Conservation (phyloP, 768 basidiomycete species). For the Hericium alpestre region DNA sequence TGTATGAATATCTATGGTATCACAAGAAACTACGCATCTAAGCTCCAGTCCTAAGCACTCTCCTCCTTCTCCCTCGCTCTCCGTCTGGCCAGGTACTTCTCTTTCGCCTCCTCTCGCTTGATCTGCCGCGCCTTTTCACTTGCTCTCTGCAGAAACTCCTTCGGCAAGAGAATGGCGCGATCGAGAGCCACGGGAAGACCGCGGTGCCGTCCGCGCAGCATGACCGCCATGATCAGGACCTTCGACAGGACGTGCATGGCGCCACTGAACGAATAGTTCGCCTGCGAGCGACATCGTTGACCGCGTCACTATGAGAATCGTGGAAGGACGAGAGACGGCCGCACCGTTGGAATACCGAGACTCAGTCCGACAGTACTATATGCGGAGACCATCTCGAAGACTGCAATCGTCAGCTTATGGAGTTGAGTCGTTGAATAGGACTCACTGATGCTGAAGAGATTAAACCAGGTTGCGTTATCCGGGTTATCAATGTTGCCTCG, state of each 20-base stretch:
- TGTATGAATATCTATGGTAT: no score
- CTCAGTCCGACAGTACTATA: constrained; percentile 31
- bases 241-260: constrained; percentile 58
- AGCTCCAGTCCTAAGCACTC: no score
- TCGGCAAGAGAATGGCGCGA: constrained; percentile 28
- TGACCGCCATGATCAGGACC: constrained; percentile 59
- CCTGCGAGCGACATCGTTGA: constrained; percentile 12
- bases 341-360: constrained; percentile 31
- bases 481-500: constrained; percentile 21
- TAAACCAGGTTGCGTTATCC: constrained; percentile 25
- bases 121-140: constrained; percentile 3
- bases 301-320: neutral
- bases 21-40: no score
- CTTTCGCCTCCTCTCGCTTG: neutral
- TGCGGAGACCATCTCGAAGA: constrained; percentile 10
- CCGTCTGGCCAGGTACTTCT: no score
- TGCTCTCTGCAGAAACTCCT: constrained; percentile 3
- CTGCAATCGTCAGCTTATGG: constrained; percentile 15
- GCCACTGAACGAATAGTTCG: constrained; percentile 55
- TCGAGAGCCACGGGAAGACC: constrained; percentile 62
- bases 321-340: constrained; percentile 5
- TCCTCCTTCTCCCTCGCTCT: no score
- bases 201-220: constrained; percentile 71
- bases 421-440: constrained; percentile 8
- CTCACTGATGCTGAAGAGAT: constrained; percentile 29